A percentile compares a stretch with the other conserved stretches of the same genome.
Evolutionary conservation across 164 flowering plant species (phyloP).

Genomic region (Vitis rupestris): DNA sequence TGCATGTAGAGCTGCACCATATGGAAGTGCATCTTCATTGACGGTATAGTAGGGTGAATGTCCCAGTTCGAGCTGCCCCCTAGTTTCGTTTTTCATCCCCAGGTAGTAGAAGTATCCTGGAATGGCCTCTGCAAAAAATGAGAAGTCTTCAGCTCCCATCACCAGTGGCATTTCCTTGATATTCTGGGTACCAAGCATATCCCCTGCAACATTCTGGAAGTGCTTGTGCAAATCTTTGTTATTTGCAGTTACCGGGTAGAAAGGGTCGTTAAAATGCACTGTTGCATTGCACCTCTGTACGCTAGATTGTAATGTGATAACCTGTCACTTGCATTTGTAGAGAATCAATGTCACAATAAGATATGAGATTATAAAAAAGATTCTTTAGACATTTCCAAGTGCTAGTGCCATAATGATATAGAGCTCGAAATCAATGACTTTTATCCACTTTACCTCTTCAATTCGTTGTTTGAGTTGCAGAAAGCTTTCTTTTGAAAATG

Average conservation of each 20-base stretch:
- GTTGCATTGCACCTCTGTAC: slow-evolving; percentile 46
- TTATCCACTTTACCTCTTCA: slow-evolving; percentile 29
- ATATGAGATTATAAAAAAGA: not conserved
- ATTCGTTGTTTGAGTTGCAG: slow-evolving; percentile 35
- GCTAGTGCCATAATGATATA: not conserved
- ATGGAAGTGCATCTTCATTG: slow-evolving; percentile 41
- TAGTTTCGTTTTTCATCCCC: slow-evolving; percentile 28
- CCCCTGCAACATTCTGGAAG: slow-evolving; percentile 27
- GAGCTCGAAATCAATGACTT: not conserved
- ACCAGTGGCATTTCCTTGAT: slow-evolving; percentile 21
- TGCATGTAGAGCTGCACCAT: slow-evolving; percentile 44
- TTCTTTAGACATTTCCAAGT: not conserved
- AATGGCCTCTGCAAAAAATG: slow-evolving; percentile 30
- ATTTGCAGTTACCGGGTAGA: slow-evolving; percentile 28
- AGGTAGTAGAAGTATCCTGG: slow-evolving; percentile 37
- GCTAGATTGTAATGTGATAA: slow-evolving; percentile 31
- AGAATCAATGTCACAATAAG: not conserved
- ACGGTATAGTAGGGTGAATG: slow-evolving; percentile 31
- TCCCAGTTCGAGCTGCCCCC: slow-evolving; percentile 11
- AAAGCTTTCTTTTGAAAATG: slow-evolving; percentile 44
- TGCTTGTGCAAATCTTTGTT: slow-evolving; percentile 28
- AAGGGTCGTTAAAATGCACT: slow-evolving; percentile 20
- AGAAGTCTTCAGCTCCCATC: slow-evolving; percentile 45
- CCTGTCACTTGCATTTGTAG: slow-evolving; percentile 17
- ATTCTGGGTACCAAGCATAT: slow-evolving; percentile 27